These are phyloP conservation scores for Vickermania spadyakhi DNA, from an alignment of 208 protist genomes.

Conservation along the genomic window DNA sequence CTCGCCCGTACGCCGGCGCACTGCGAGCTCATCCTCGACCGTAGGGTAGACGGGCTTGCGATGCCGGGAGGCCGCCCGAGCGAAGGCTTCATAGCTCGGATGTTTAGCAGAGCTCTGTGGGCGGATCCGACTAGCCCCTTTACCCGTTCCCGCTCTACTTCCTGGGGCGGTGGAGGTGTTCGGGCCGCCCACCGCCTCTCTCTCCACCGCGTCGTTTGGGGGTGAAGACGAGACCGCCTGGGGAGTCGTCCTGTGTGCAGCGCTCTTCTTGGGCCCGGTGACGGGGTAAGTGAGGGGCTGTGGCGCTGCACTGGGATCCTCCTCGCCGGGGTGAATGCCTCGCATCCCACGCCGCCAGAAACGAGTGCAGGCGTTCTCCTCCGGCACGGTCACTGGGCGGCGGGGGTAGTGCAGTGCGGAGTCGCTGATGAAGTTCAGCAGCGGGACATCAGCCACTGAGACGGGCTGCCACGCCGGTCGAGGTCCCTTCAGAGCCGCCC, in stretches of 20 bases:
- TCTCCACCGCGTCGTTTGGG: not conserved
- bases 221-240: not conserved
- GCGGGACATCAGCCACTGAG: not conserved
- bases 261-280: not conserved
- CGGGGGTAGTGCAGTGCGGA: not conserved
- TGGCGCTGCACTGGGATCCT: not conserved
- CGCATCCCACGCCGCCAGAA: not conserved
- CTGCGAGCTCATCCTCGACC: not conserved
- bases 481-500: not conserved
- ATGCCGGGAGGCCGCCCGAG: not conserved
- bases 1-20: too few relatives aligned
- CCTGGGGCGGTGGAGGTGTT: not conserved
- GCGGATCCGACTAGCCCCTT: not conserved
- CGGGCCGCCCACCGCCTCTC: not conserved
- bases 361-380: slow-evolving; percentile 1
- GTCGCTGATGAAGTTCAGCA: not conserved
- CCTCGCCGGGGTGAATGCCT: not conserved
- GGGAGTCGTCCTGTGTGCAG: not conserved
- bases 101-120: not conserved
- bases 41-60: not conserved
- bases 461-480: not conserved
- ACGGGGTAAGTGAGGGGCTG: too few relatives aligned
- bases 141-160: not conserved
- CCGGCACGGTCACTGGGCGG: not conserved
- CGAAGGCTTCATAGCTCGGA: not conserved